Evolutionary conservation across 2,329 filamentous ascomycete genomes (phyloP).

Genomic region (Ceratocystis eucalypticola): DNA sequence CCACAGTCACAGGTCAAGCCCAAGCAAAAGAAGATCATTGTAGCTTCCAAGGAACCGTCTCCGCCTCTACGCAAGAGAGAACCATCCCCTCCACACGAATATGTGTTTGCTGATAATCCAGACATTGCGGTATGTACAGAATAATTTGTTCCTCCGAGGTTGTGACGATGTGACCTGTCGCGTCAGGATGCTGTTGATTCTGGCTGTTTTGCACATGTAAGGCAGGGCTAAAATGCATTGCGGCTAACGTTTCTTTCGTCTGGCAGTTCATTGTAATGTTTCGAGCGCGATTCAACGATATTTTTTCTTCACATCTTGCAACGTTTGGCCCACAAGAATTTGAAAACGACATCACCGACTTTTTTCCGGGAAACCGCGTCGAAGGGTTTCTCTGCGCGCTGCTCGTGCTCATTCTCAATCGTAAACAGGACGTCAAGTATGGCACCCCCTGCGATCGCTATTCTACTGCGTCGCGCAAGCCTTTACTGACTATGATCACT

Average conservation of each 20-base stretch:
- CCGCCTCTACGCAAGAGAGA: slow-evolving; percentile 64
- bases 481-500: not conserved
- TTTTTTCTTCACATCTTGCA: slow-evolving; percentile 72
- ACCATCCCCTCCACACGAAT: slow-evolving; percentile 81
- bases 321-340: slow-evolving; percentile 94
- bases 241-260: slow-evolving; percentile 25
- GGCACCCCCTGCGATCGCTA: slow-evolving; percentile 26
- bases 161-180: slow-evolving; percentile 33
- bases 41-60: slow-evolving; percentile 36
- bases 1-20: not conserved
- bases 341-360: slow-evolving; percentile 69
- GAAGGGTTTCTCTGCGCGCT: slow-evolving; percentile 84
- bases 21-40: slow-evolving; percentile 23
- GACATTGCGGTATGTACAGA: slow-evolving; percentile 70
- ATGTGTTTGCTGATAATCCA: slow-evolving; percentile 75
- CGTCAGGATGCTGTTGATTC: slow-evolving; percentile 29
- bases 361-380: slow-evolving; percentile 65
- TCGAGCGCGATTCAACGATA: slow-evolving; percentile 79
- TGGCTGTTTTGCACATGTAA: slow-evolving; percentile 16
- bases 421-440: slow-evolving; percentile 98
- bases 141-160: slow-evolving; percentile 10
- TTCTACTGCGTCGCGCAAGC: not conserved
- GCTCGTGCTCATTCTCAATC: slow-evolving; percentile 76
- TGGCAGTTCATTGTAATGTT: slow-evolving; percentile 94
- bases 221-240: not conserved